phyloP scores from a whole-genome alignment of 805 yeast genomes.

The Zygosaccharomyces gambellarensis region DNA sequence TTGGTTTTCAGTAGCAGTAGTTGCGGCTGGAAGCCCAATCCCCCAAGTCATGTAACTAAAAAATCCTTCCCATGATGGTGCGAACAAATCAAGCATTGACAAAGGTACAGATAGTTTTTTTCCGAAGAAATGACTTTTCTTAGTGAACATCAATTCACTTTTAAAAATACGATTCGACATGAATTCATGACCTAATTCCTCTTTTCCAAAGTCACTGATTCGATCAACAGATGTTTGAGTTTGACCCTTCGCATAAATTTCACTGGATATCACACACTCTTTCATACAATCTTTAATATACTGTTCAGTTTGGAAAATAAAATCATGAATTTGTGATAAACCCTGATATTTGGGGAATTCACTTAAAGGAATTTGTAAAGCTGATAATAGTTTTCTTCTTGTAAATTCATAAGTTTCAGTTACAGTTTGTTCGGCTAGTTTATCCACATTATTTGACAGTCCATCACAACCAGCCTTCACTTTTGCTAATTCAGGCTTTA shows the following conservation, averaged over 20 bases:
- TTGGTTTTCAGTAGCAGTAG: conserved; percentile 5
- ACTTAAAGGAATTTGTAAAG: conserved; percentile 40
- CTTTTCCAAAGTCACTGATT: conserved; percentile 58
- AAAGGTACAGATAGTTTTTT: conserved; percentile 57
- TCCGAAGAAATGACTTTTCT: conserved; percentile 57
- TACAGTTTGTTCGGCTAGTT: conserved; percentile 56
- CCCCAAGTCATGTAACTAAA: conserved; percentile 35
- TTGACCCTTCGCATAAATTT: conserved; percentile 56
- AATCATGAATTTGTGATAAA: conserved; percentile 57
- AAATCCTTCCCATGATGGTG: conserved; percentile 64
- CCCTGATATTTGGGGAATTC: conserved; percentile 53
- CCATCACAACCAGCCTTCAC: conserved; percentile 47
- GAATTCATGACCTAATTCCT: conserved; percentile 57
- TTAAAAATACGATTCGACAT: conserved; percentile 58
- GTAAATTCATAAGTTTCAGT: conserved; percentile 58
- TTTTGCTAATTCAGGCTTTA: conserved; percentile 61
- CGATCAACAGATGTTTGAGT: conserved; percentile 59
- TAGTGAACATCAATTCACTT: conserved; percentile 76
- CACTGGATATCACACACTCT: conserved; percentile 59
- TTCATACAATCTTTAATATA: conserved; percentile 63
- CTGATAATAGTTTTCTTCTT: conserved; percentile 45
- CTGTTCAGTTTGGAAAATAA: conserved; percentile 63
- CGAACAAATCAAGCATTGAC: conserved; percentile 69
- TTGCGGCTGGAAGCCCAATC: conserved; percentile 36
- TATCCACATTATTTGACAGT: conserved; percentile 56